Evolutionary conservation across 2,329 filamentous ascomycete genomes (phyloP), one percentile per base, ranked within the genome.

Genomic region (Fusarium tupiense): DNA sequence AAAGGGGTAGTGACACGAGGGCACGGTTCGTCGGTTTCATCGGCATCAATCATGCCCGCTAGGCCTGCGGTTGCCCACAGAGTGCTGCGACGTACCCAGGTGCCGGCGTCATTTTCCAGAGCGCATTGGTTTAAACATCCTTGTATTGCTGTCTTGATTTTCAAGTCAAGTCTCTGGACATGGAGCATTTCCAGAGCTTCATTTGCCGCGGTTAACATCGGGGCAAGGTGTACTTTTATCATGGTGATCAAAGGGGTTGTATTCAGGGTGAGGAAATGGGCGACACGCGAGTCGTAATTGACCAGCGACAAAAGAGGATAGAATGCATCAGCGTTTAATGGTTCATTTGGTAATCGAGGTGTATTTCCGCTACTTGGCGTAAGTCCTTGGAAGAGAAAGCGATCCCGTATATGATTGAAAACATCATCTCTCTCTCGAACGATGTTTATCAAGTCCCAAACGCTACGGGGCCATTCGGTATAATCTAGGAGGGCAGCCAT

Each of bases 291-390:
- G 35, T 56, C 52, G 37, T 41, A 56, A 19, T 56, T 5, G 16
- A 56, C 26, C 22, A 19, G 20, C n/a, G 52, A 37, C 35, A 56
- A 29, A 31, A 56, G 6, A n/a, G 35, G 20, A 56, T 56, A 19
- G 24, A 56, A 29, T 41, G 8, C 24, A 6, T 31, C 4, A 20
- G 3, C 7, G 20, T 12, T 19, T 2, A 3, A 2, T 22, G 2
- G 2, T 53, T 1, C 12, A 24, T 7, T 7, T 20, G 20, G 37
- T 56, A 41, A 56, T n/a, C 2, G 17, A 11, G 26, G 26, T 31
- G 8, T 14, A 20, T 9, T 12, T n/a, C 9, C 3, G 4, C 3
- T 3, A 17, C 4, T 8, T 13, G 4, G 8, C 8, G 20, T 6
- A 31, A 41, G 6, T 56, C 37, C 52, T n/a, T n/a, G 26, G 52